Base-by-base conservation (phyloP, 2,329 filamentous ascomycete species). In the Parastagonospora nodorum region DNA sequence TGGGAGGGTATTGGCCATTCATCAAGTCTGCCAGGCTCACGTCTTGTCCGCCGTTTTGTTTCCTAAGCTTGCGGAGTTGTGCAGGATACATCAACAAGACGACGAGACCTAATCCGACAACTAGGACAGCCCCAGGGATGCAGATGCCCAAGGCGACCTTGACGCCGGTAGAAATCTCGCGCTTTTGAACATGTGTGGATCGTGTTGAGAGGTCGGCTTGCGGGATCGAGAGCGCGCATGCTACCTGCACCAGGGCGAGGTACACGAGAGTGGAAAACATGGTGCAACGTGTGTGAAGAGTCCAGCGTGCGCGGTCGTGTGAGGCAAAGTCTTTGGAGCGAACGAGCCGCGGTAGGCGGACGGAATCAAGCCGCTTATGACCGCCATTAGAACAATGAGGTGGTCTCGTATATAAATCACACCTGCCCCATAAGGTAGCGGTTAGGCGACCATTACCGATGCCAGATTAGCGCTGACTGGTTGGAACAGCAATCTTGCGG, bases 141-240 rank as follows among this genome's bases (percentile, higher is more conserved):
- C 52, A 55, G 32, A 55, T 51, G 32, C 52, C 48, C n/a, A 55
- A 24, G n/a, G 52, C 52, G 37, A 55, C 38, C 35, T 38, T 48
- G 15, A 39, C 16, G 36, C 51, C 51, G 27, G 47, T 50, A 14
- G 37, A 35, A 8, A 54, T n/a, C 19, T 24, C 19, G 44, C 51
- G 51, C 36, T 47, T 48, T 33, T 48, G 48, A 8, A 54, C 35
- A 19, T 32, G 45, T 32, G 30, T 10, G n/a, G 30, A 32, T 14
- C 27, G 38, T 29, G 38, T 42, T 15, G 39, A 30, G 12, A 30
- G 9, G 6, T 39, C 37, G 10, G 3, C 10, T n/a, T 32, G 30
- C 16, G 37, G 16, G 19, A 39, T 39, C 16, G 37, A 16, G 16
- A 39, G 19, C 8, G 16, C 37, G 37, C 11, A 24, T 16, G 37